These are phyloP conservation scores for Apiotrichum domesticum DNA, from an alignment of 1,284 basidiomycete genomes.

Conservation along the genomic window DNA sequence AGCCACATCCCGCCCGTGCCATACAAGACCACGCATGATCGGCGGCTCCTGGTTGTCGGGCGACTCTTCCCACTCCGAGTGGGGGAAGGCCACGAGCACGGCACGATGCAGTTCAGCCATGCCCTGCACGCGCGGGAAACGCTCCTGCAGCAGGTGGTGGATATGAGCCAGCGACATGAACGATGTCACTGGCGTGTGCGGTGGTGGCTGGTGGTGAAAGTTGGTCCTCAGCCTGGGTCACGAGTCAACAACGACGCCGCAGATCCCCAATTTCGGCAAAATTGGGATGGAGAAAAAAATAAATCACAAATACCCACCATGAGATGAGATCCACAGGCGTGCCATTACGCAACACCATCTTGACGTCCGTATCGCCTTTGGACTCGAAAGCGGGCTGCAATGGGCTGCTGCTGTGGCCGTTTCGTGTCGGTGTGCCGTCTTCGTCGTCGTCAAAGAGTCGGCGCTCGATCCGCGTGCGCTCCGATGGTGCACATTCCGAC, in stretches of 20 bases:
- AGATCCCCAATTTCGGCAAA: not conserved
- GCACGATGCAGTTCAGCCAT: conserved; percentile 34
- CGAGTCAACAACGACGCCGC: not conserved
- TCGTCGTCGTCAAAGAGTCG: conserved; percentile 33
- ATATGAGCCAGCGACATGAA: conserved; percentile 39
- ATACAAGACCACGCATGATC: conserved; percentile 37
- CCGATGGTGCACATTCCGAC: conserved; percentile 28
- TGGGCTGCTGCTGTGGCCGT: conserved; percentile 19
- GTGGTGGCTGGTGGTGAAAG: conserved; percentile 39
- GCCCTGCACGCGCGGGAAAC: conserved; percentile 39
- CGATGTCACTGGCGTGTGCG: conserved; percentile 30
- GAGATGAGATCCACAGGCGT: conserved; percentile 41
- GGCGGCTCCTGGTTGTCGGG: conserved; percentile 32
- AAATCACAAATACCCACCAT: conserved; percentile 25
- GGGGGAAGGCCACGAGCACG: conserved; percentile 38
- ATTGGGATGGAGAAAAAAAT: not conserved
- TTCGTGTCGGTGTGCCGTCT: conserved; percentile 4
- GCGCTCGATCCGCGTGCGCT: conserved; percentile 28
- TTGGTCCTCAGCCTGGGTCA: conserved; percentile 38
- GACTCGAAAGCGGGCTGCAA: conserved; percentile 34
- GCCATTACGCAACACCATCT: conserved; percentile 41
- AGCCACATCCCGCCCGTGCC: conserved; percentile 38
- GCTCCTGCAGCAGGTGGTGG: conserved; percentile 35
- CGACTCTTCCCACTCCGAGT: conserved; percentile 35
- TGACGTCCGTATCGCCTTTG: conserved; percentile 35